Conservation (phyloP, 352 stramenopile genomes). For the Pythium plurisporium region DNA sequence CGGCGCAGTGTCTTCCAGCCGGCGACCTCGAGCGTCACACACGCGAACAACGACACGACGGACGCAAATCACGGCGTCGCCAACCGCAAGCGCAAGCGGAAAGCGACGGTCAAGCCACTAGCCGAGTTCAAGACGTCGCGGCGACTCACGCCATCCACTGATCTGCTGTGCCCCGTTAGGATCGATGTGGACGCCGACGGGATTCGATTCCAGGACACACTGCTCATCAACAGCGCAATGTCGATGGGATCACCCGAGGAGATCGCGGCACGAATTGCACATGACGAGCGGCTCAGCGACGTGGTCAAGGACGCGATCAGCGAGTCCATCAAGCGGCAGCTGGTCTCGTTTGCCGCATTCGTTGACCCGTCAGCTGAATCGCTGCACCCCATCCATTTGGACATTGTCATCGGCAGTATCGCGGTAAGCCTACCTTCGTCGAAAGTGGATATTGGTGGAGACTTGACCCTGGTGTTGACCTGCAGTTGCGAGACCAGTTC, state of each 20-base stretch:
- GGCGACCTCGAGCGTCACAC: background rate
- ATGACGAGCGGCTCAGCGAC: conserved; percentile 54
- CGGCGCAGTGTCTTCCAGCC: conserved; percentile 24
- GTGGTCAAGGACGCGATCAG: conserved; percentile 53
- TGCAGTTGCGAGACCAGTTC: conserved; percentile 69
- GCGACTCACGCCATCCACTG: conserved; percentile 16
- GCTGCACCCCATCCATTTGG: conserved; percentile 64
- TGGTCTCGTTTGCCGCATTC: conserved; percentile 54
- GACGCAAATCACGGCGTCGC: background rate
- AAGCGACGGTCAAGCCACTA: conserved; percentile 31
- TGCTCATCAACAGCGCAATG: conserved; percentile 51
- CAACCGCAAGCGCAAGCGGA: conserved; percentile 65
- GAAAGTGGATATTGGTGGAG: too few species aligned
- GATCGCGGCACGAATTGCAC: conserved; percentile 52
- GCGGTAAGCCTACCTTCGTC: too few species aligned
- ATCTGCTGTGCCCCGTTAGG: conserved; percentile 68
- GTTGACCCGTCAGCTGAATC: conserved; percentile 25
- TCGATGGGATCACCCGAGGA: conserved; percentile 39
- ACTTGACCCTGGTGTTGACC: background rate
- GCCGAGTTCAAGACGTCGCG: conserved; percentile 23
- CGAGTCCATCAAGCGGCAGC: conserved; percentile 68
- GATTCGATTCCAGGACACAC: conserved; percentile 70
- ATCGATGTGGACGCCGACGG: conserved; percentile 76
- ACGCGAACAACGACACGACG: background rate
- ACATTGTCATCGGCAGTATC: conserved; percentile 63